These are phyloP conservation scores for Hanseniaspora uvarum DNA, from an alignment of 1,139 yeast genomes.

Conservation along the genomic window DNA sequence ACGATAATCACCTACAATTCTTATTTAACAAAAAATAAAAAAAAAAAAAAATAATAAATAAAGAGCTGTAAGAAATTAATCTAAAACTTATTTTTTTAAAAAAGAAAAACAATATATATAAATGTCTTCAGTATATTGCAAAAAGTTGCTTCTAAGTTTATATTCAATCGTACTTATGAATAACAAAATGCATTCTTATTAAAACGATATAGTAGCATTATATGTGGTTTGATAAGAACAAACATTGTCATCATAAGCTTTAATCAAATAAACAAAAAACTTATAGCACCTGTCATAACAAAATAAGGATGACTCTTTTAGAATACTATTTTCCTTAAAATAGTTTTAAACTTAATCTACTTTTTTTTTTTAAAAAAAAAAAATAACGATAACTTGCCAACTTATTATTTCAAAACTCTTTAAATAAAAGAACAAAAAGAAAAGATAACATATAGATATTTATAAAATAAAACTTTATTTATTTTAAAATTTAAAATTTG, in stretches of 20 bases:
- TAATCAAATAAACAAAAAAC: not conserved
- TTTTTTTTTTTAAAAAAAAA: too few relatives aligned
- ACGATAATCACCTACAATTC: too few relatives aligned
- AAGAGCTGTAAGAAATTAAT: not conserved
- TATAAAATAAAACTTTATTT: constrained; percentile 5
- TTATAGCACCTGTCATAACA: not conserved
- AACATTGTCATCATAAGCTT: not conserved
- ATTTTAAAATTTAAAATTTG: not conserved
- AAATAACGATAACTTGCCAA: not conserved
- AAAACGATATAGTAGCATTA: constrained; percentile 16
- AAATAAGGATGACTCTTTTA: too few relatives aligned
- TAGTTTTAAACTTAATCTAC: too few relatives aligned
- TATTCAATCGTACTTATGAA: not conserved
- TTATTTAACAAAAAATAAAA: too few relatives aligned
- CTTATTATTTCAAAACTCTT: not conserved
- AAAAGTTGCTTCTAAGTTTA: not conserved
- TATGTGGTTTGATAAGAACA: not conserved
- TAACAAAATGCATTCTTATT: not conserved
- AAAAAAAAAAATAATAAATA: not conserved
- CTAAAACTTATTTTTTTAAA: not conserved
- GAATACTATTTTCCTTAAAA: too few relatives aligned
- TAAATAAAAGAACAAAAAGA: not conserved
- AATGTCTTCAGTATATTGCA: not conserved
- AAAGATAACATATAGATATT: not conserved
- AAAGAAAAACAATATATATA: not conserved